phyloP scores from a whole-genome alignment of 768 basidiomycete genomes.

The Hysterangium stoloniferum region DNA sequence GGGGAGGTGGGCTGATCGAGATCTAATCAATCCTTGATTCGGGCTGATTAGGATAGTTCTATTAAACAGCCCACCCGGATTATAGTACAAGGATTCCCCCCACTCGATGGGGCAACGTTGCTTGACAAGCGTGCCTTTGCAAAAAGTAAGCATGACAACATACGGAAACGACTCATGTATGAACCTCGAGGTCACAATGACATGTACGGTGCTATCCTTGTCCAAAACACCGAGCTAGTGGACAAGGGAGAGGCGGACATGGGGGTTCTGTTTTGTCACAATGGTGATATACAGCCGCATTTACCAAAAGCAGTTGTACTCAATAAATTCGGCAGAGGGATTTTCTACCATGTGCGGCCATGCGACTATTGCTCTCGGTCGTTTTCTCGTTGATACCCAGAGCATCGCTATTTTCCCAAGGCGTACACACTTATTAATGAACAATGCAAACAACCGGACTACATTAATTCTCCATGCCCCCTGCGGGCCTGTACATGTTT shows the following conservation, averaged over 20 bases:
- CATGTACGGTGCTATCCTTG: slow-evolving; percentile 35
- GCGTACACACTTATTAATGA: slow-evolving; percentile 19
- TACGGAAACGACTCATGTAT: slow-evolving; percentile 26
- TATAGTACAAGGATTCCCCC: slow-evolving; percentile 27
- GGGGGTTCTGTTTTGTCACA: slow-evolving; percentile 36
- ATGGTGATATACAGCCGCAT: slow-evolving; percentile 24
- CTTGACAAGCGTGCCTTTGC: slow-evolving; percentile 30
- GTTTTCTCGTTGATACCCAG: slow-evolving; percentile 33
- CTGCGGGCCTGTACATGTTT: slow-evolving; percentile 30
- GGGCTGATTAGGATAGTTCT: neutral
- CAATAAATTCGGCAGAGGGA: slow-evolving; percentile 24
- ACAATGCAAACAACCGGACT: neutral
- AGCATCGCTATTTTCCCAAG: slow-evolving; percentile 25
- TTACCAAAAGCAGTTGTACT: neutral
- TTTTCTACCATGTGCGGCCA: slow-evolving; percentile 39
- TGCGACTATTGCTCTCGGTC: slow-evolving; percentile 33
- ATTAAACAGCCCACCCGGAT: slow-evolving; percentile 34
- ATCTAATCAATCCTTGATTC: neutral
- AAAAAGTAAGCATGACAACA: slow-evolving; percentile 22
- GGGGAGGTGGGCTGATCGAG: slow-evolving; percentile 25
- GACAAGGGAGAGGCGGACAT: slow-evolving; percentile 29
- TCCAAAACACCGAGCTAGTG: slow-evolving; percentile 30
- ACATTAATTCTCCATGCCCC: slow-evolving; percentile 28
- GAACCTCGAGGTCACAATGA: slow-evolving; percentile 33
- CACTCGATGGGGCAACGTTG: slow-evolving; percentile 26